Evolutionary conservation across 257 asterid genomes (phyloP).

Genomic region (Solanum bukasovii): DNA sequence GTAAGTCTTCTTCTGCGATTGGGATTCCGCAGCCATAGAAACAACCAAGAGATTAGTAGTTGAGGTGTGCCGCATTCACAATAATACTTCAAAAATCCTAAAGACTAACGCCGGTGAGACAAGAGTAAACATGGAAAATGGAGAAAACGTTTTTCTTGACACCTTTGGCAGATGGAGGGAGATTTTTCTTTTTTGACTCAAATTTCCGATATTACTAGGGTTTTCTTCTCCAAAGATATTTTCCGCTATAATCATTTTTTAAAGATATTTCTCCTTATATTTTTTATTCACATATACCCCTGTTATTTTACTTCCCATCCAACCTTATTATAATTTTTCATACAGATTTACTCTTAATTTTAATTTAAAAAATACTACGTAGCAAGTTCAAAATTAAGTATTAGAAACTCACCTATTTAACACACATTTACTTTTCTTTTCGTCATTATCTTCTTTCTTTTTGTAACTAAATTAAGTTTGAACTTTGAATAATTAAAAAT

Average conservation of each 20-base stretch:
- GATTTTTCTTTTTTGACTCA: not conserved
- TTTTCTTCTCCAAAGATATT: not conserved
- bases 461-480: too few species aligned
- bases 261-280: not conserved
- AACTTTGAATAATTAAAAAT: too few species aligned
- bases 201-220: not conserved
- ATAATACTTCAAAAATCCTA: not conserved
- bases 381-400: too few species aligned
- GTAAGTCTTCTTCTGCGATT: conserved; percentile 48
- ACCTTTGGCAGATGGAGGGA: not conserved
- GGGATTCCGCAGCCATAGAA: conserved; percentile 21
- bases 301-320: too few species aligned
- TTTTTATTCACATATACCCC: not conserved
- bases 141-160: not conserved
- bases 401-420: not conserved
- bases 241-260: not conserved
- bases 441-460: not conserved
- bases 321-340: too few species aligned
- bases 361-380: too few species aligned
- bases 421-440: not conserved
- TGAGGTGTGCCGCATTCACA: not conserved
- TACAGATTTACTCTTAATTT: too few species aligned
- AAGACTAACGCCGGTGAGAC: not conserved
- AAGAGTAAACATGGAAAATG: not conserved
- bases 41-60: not conserved